These are phyloP conservation scores for Marchantia paleacea DNA, from an alignment of 225 moss, liverwort and hornwort species.

Conservation along the genomic window DNA sequence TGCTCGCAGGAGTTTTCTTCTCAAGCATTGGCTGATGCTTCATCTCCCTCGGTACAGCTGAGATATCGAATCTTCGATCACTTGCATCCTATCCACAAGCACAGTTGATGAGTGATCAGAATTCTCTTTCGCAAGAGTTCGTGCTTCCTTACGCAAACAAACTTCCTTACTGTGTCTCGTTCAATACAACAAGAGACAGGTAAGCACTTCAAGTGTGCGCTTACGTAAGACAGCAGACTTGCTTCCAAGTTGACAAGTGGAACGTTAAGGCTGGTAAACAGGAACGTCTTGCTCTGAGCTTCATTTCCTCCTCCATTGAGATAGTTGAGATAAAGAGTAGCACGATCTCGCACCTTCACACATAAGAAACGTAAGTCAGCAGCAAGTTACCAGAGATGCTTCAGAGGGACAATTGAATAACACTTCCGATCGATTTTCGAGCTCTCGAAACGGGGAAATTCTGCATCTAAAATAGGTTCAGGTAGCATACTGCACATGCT, in stretches of 20 bases:
- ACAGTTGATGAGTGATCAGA: neutral
- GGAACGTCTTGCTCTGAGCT: constrained; percentile 38
- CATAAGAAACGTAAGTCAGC: neutral
- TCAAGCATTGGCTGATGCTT: constrained; percentile 59
- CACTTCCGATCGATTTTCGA: too few relatives aligned
- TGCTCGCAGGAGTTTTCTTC: constrained; percentile 69
- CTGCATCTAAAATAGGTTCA: too few relatives aligned
- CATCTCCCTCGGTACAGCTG: constrained; percentile 64
- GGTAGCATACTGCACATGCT: too few relatives aligned
- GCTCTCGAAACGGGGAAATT: too few relatives aligned
- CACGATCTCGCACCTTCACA: constrained; percentile 74
- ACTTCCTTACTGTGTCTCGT: neutral
- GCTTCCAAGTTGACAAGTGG: constrained; percentile 77
- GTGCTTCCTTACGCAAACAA: too few relatives aligned
- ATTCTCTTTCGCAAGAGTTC: neutral
- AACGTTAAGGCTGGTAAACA: constrained; percentile 61
- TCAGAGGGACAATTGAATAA: neutral
- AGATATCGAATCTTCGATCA: constrained; percentile 68
- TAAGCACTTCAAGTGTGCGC: constrained; percentile 20
- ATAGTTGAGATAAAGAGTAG: constrained; percentile 67
- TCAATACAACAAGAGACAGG: neutral
- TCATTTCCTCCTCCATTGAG: constrained; percentile 55
- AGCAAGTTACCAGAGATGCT: neutral
- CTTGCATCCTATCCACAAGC: constrained; percentile 49
- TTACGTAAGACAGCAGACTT: constrained; percentile 65